Conservation (phyloP, 768 basidiomycete species). For the Austroboletus eburneus region DNA sequence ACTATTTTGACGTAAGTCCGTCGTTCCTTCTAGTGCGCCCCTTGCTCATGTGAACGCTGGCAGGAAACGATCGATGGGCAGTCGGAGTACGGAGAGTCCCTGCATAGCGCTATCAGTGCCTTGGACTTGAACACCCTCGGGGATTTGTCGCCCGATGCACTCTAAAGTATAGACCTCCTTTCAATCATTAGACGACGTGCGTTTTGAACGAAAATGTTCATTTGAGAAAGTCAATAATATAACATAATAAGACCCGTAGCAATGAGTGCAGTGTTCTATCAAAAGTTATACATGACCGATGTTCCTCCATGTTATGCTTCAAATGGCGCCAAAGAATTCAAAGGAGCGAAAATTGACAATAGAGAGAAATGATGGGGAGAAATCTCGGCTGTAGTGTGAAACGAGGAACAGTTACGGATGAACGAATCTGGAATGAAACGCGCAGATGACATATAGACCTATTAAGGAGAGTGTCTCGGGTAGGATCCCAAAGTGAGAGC, state of each 20-base stretch:
- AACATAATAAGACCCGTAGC: slow-evolving; percentile 28
- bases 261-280: slow-evolving; percentile 36
- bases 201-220: neutral
- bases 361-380: slow-evolving; percentile 7
- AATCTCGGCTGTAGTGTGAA: slow-evolving; percentile 1
- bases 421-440: slow-evolving; percentile 23
- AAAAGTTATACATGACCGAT: slow-evolving; percentile 33
- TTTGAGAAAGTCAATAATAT: slow-evolving; percentile 21
- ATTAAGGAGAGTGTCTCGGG: slow-evolving; percentile 6
- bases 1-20: slow-evolving; percentile 87
- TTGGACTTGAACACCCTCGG: slow-evolving; percentile 55
- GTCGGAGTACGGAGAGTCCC: slow-evolving; percentile 72
- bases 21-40: neutral
- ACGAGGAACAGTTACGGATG: slow-evolving; percentile 6
- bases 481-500: slow-evolving; percentile 12
- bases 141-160: slow-evolving; percentile 68
- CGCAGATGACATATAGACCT: slow-evolving; percentile 11
- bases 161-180: slow-evolving; percentile 17
- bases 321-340: slow-evolving; percentile 14
- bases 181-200: no score
- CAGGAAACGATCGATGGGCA: slow-evolving; percentile 72
- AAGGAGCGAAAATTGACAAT: slow-evolving; percentile 8
- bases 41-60: slow-evolving; percentile 2
- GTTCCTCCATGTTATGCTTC: slow-evolving; percentile 31
- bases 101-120: slow-evolving; percentile 56